Evolutionary conservation across 441 rosid genomes (phyloP).

Genomic region (Gossypium laxum): DNA sequence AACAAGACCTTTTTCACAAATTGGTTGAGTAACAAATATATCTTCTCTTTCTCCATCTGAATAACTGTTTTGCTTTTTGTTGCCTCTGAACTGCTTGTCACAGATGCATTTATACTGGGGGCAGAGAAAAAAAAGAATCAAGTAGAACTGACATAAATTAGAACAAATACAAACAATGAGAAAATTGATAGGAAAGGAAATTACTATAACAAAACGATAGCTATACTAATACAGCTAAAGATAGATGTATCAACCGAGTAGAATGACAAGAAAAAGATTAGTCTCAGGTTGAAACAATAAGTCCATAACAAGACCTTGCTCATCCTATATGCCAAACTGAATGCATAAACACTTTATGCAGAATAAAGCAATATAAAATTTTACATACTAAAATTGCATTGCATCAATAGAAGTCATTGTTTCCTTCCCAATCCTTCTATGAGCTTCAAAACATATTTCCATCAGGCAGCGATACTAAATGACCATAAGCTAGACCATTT

Average conservation of each 20-base stretch:
- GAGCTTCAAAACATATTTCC: background rate
- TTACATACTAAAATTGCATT: background rate
- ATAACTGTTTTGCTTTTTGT: conserved; percentile 84
- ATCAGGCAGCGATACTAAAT: conserved; percentile 1
- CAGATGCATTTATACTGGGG: conserved; percentile 78
- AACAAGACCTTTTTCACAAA: conserved; percentile 45
- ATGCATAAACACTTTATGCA: background rate
- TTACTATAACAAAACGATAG: background rate
- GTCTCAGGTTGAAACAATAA: background rate
- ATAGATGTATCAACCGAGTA: background rate
- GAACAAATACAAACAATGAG: background rate
- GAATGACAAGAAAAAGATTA: background rate
- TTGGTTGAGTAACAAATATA: conserved; percentile 70
- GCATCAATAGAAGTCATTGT: background rate
- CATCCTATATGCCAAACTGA: background rate
- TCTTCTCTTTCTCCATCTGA: conserved; percentile 78
- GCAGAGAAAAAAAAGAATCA: background rate
- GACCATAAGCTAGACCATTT: background rate
- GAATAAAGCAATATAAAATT: background rate
- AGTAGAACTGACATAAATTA: background rate
- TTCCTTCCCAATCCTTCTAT: background rate
- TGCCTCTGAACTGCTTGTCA: conserved; percentile 79
- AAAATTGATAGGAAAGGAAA: background rate
- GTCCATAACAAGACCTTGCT: background rate
- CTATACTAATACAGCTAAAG: background rate